Base-by-base conservation (phyloP, 768 basidiomycete genomes). In the Obba rivulosa region DNA sequence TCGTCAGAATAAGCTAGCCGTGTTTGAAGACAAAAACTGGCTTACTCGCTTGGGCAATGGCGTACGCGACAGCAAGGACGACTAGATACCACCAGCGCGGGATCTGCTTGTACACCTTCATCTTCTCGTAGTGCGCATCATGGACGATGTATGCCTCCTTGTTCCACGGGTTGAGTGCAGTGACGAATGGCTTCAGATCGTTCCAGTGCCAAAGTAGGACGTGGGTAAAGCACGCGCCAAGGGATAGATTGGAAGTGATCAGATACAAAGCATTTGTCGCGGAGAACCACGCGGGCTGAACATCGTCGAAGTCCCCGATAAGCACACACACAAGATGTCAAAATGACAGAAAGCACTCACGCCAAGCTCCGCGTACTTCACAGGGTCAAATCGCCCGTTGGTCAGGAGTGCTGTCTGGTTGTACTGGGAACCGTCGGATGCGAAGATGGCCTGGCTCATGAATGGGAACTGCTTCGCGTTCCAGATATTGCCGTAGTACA, bases 401-500 rank as follows among this genome's bases (percentile, higher is more conserved):
- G 79, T 73, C 45, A 85, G 64, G 47, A 83, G 82, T 7, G 68
- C 53, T 4, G 68, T 66, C 57, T 83, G 82, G 50, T 63, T 57
- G 52, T 63, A 63, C 52, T 61, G 60, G 8, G 53, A 38, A n/a
- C 62, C 62, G 22, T 59, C 28, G 28, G 28, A 31, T 7, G 28
- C 61, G 46, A 60, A 62, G 49, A 59, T 58, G 42, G 64, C 56
- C 56, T 58, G 61, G 46, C 62, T 28, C 55, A 73, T 70, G 65
- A 81, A 81, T 1, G 82, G 82, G 67, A 83, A 81, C 55, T 69
- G 74, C 57, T 78, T 74, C 1, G 74, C 75, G 39, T 75, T 61
- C 81, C 81, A 84, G 10, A 72, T 64, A 50, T 85, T 82, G 37
- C 61, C 69, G 54, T 61, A 63, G 57, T 63, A 63, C 17, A 63